Conservation (phyloP, 306 rosid genomes). For the Canavalia ensiformis region DNA sequence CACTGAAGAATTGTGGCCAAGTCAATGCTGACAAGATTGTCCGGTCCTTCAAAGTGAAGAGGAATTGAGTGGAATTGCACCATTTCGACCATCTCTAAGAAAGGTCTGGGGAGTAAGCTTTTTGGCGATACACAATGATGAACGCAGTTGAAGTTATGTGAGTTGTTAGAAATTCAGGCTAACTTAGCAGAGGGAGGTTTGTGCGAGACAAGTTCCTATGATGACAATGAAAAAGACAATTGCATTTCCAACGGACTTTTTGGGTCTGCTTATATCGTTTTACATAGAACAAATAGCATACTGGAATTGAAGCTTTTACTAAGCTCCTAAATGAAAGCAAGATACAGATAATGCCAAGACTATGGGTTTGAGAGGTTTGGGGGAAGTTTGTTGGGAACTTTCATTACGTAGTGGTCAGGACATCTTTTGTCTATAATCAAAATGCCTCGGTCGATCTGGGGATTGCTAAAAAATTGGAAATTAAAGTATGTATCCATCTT, state of each 20-base stretch:
- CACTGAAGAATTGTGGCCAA: slow-evolving; percentile 39
- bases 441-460: not conserved
- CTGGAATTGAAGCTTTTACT: not conserved
- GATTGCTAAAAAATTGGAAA: not conserved
- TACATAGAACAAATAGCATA: not conserved
- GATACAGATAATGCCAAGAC: not conserved
- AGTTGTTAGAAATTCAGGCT: slow-evolving; percentile 33
- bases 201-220: slow-evolving; percentile 39
- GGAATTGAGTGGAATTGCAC: too few species aligned
- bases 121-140: too few species aligned
- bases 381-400: not conserved
- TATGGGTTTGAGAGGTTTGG: not conserved
- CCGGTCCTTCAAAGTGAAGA: slow-evolving; percentile 43
- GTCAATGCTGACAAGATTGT: slow-evolving; percentile 26
- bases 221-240: too few species aligned
- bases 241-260: not conserved
- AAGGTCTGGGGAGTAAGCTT: too few species aligned
- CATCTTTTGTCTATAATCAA: not conserved
- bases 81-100: too few species aligned
- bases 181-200: slow-evolving; percentile 33
- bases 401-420: not conserved
- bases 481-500: slow-evolving; percentile 3
- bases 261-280: not conserved
- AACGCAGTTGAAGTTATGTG: slow-evolving; percentile 37
- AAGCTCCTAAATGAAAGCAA: not conserved